Evolutionary conservation across 345 rosid species (phyloP), one percentile per base, ranked within the genome.

Genomic region (Raphanus sativus): DNA sequence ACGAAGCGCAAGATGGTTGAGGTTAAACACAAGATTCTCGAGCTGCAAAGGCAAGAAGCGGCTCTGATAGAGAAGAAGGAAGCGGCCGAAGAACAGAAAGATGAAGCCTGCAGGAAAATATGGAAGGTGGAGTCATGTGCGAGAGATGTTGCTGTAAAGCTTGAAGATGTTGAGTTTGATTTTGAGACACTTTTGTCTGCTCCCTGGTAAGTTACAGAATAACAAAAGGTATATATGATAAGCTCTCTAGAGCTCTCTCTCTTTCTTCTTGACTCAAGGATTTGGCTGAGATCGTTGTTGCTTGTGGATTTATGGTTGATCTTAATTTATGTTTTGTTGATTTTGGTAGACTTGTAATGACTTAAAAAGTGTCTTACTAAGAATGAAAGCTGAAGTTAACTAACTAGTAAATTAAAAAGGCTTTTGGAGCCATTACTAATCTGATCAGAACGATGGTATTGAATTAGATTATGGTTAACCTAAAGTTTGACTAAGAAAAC

Each of bases 11-110:
- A 62, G 42, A 32, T 62, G 3, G 1, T 15, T 32, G 42, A 62
- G 6, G 25, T 62, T 1, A 62, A 74, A 67, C 76, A 58, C 71
- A 78, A 83, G 85, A 77, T 89, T 10, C 16, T 29, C 0, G 81
- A 78, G 74, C 75, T 89, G 48, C 83, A 84, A 69, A 76, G 83
- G 45, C 82, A 77, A 67, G 76, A 69, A 17, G 76, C 67, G 8
- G 69, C 24, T 10, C 6, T 79, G 63, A 76, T 77, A 64, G 64
- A 70, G 9, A 9, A n/a, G 8, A 30, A 13, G 40, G 40, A 6
- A 9, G 40, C 24, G 12, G 42, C 66, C 1, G 2, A 62, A 62
- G 42, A 62, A 30, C 2, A 30, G 66, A 30, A 30, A 0, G 25
- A 62, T 30, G 42, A 9, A 1, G 34, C 65, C 71, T 67, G 69